Conservation (phyloP, 768 basidiomycete genomes). For the Chalciporus pseudorubinellus region DNA sequence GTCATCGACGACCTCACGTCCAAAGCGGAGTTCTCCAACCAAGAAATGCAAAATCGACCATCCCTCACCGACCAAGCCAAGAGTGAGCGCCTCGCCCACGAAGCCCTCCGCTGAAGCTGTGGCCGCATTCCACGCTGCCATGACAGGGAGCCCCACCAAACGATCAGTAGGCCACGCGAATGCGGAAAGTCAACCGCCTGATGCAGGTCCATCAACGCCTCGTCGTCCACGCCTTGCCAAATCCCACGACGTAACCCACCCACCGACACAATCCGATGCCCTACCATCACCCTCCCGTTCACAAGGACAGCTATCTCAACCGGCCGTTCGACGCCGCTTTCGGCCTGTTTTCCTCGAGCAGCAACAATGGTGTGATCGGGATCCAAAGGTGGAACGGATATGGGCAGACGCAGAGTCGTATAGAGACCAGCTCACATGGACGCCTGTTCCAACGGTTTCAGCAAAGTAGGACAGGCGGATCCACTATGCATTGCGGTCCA, state of each 20-base stretch:
- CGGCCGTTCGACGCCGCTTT: constrained; percentile 37
- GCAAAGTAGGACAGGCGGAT: too few relatives aligned
- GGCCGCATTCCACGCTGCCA: constrained; percentile 20
- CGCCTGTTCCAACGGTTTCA: constrained; percentile 13
- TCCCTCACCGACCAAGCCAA: constrained; percentile 11
- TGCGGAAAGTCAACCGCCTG: not conserved
- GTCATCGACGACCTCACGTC: not conserved
- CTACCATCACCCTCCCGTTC: constrained; percentile 24
- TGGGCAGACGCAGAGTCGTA: constrained; percentile 21
- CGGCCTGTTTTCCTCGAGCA: constrained; percentile 49
- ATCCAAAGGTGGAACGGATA: constrained; percentile 35
- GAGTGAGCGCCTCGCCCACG: constrained; percentile 10
- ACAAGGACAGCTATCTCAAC: constrained; percentile 12
- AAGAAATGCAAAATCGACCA: constrained; percentile 38
- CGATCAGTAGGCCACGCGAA: not conserved
- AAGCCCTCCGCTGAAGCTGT: constrained; percentile 1
- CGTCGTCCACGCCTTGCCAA: constrained; percentile 15
- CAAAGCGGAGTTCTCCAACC: constrained; percentile 31
- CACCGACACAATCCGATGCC: constrained; percentile 16
- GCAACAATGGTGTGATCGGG: constrained; percentile 45
- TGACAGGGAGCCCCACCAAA: constrained; percentile 12
- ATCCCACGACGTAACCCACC: not conserved
- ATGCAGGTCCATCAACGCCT: constrained; percentile 26
- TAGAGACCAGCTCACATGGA: constrained; percentile 11
- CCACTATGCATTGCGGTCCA: too few relatives aligned